Base-by-base conservation (phyloP, 352 stramenopile species). In the Phytopythium chamaehyphon region DNA sequence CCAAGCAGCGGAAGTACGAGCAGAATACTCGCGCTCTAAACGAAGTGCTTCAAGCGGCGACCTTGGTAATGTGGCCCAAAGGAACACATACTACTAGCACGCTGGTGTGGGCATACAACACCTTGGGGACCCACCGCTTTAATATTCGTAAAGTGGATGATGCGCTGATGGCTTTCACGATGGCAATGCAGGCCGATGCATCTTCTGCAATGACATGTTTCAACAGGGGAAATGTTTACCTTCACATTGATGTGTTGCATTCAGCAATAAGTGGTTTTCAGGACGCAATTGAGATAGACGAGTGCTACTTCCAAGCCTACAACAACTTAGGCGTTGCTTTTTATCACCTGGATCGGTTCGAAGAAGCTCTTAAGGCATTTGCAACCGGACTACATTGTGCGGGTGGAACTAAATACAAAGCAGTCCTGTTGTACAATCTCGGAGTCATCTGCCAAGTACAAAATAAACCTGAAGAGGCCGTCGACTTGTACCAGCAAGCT, bases 91-190 rank as follows among this genome's bases (percentile, higher is more conserved):
- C 71, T 4, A 59, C 71, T 0, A 62, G 57, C 8, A 59, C 74
- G 4, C 58, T 87, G 2, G 52, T 75, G 28, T 83, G 76, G 76
- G 72, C 65, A 11, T 83, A 80, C 40, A 87, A 87, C 22, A 47
- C 57, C 2, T 39, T 83, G 0, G 76, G 76, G 0, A 69, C 61
- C 26, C 39, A 73, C n/a, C 54, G 74, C 16, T 16, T 63, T 3
- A 18, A 58, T 6, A 48, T 61, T 1, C 46, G 44, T 1, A 69
- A 62, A 12, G 38, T 74, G 5, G 71, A 87, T 35, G 70, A 87
- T 9, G 76, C 76, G 2, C 52, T 87, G 2, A 69, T 72, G 53
- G 64, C 73, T 0, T 84, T 83, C 28, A 76, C 73, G 10, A 38
- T 81, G 3, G 76, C 72, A 3, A 79, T 83, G 31, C 68, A 81